A percentile compares a stretch with the other conserved stretches of the same genome.
Evolutionary conservation across 352 stramenopile species (phyloP).

Genomic region (Peronospora belbahrii): DNA sequence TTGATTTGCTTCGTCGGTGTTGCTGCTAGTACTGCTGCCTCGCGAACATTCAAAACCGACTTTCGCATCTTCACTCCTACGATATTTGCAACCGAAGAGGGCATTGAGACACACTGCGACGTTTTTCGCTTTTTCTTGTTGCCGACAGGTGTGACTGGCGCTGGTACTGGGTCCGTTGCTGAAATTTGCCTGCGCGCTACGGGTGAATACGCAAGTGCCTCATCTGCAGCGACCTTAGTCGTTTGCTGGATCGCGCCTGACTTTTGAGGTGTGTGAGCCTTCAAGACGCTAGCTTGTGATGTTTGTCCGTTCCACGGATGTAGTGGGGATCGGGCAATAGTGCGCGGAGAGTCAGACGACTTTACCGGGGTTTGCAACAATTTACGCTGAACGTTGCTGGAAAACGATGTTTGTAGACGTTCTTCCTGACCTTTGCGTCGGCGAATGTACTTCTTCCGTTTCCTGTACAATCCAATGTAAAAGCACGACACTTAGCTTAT

Average conservation of each 20-base stretch:
- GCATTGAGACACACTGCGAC: slow-evolving; percentile 15
- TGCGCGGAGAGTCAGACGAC: slow-evolving; percentile 6
- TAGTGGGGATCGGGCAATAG: slow-evolving; percentile 23
- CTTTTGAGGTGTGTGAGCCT: slow-evolving; percentile 21
- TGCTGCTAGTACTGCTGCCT: slow-evolving; percentile 7
- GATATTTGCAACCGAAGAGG: slow-evolving; percentile 10
- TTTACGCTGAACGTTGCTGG: slow-evolving; percentile 56
- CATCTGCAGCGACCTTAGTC: slow-evolving; percentile 2
- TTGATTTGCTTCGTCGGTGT: slow-evolving; percentile 25
- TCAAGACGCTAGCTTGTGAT: slow-evolving; percentile 10
- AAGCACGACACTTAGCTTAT: slow-evolving; percentile 1
- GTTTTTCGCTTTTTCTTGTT: slow-evolving; percentile 22
- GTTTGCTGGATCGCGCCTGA: not conserved
- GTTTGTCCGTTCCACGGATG: slow-evolving; percentile 41
- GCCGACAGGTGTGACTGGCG: slow-evolving; percentile 6
- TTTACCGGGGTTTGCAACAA: slow-evolving; percentile 70
- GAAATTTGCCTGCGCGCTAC: slow-evolving; percentile 12
- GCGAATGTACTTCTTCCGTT: slow-evolving; percentile 46
- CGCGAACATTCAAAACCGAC: slow-evolving; percentile 3
- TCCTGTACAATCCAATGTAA: slow-evolving; percentile 22
- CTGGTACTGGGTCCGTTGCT: slow-evolving; percentile 5
- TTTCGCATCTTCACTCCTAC: slow-evolving; percentile 9
- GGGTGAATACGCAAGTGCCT: slow-evolving; percentile 7
- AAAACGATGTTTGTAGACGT: slow-evolving; percentile 7
- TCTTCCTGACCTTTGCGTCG: slow-evolving; percentile 55